These are phyloP conservation scores for Penicillium psychrosexuale DNA, from an alignment of 2,329 filamentous ascomycete species.

Conservation along the genomic window DNA sequence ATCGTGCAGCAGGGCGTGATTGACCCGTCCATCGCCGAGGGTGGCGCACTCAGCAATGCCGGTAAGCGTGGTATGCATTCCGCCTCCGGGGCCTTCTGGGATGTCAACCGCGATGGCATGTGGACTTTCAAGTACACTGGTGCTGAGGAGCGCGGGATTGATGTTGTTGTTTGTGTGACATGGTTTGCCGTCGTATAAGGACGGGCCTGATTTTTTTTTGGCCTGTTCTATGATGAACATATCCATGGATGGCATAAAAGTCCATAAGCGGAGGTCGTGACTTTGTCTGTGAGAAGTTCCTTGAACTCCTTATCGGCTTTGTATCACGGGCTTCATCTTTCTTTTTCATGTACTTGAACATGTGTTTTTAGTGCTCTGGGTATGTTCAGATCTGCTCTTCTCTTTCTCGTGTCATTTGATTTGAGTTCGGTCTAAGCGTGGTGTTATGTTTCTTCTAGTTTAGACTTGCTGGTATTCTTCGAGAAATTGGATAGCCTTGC, in stretches of 20 bases:
- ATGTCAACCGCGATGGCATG: constrained; percentile 52
- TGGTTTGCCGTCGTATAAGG: constrained; percentile 44
- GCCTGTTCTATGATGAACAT: neutral
- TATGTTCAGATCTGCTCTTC: constrained; percentile 1
- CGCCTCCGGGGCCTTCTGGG: constrained; percentile 51
- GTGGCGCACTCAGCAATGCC: constrained; percentile 59
- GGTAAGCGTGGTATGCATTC: constrained; percentile 71
- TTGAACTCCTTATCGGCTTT: neutral
- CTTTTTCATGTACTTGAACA: constrained; percentile 1
- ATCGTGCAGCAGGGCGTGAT: constrained; percentile 85
- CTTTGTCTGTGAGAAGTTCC: neutral
- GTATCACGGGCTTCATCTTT: neutral
- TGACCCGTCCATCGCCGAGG: constrained; percentile 51
- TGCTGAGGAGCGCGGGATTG: constrained; percentile 46
- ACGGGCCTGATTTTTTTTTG: neutral
- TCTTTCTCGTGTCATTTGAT: constrained; percentile 2
- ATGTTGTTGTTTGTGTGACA: constrained; percentile 49
- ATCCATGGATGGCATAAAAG: neutral
- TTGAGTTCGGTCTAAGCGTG: neutral
- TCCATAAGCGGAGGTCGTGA: neutral
- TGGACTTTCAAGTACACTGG: constrained; percentile 52
- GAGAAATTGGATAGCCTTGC: neutral
- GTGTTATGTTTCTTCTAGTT: constrained; percentile 3
- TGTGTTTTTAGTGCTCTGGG: neutral
- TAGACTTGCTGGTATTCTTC: neutral